phyloP scores from a whole-genome alignment of 192 early-diverging fungal species.

The Gryganskiella cystojenkinii region DNA sequence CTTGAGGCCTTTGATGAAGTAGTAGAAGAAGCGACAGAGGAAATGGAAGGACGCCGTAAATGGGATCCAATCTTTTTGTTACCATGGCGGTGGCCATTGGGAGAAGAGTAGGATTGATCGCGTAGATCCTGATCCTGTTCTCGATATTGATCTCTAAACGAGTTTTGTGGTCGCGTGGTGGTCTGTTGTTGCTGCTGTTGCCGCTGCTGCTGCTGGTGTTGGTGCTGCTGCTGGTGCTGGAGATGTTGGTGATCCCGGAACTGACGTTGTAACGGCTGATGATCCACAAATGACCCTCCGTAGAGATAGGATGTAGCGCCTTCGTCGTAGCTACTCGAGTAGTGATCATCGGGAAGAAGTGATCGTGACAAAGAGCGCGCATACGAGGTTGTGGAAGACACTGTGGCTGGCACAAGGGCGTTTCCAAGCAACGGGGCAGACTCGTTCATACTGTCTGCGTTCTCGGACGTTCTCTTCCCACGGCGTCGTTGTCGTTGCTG shows the following conservation, averaged over 20 bases:
- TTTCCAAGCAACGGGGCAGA: neutral
- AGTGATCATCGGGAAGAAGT: slow-evolving; percentile 30
- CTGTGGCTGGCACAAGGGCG: slow-evolving; percentile 5
- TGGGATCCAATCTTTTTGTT: no score
- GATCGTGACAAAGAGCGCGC: slow-evolving; percentile 26
- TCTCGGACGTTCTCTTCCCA: neutral
- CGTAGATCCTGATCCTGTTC: no score
- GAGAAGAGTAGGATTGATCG: no score
- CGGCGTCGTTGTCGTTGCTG: neutral
- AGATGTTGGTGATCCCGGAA: slow-evolving; percentile 31
- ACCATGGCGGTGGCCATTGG: no score
- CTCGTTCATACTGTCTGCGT: neutral
- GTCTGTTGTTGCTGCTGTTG: neutral
- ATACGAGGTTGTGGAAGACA: slow-evolving; percentile 25
- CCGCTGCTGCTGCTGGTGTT: slow-evolving; percentile 6
- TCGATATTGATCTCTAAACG: no score
- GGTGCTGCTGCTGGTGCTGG: neutral
- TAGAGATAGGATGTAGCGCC: slow-evolving; percentile 32
- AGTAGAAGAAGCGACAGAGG: neutral
- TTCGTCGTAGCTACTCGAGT: slow-evolving; percentile 29
- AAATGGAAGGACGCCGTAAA: no score
- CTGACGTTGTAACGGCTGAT: slow-evolving; percentile 45
- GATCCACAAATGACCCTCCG: slow-evolving; percentile 38
- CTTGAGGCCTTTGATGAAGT: neutral
- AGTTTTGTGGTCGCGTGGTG: no score